phyloP scores from a whole-genome alignment of 495 filamentous ascomycete species.

The Thozetella sp. region DNA sequence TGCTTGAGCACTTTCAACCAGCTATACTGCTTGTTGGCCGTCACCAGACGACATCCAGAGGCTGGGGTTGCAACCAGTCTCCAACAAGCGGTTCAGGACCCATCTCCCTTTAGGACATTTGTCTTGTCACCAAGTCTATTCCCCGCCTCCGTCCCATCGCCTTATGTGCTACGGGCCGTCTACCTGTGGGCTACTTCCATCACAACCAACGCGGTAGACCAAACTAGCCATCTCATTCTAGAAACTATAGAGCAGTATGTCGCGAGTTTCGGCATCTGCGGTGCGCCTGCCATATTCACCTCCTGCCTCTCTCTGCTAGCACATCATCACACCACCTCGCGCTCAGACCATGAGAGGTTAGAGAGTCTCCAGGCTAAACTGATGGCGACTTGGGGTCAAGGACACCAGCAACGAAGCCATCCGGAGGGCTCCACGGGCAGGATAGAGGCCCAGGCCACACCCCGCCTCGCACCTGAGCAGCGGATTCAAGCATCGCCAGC shows the following conservation, averaged over 20 bases:
- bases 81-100: constrained; percentile 3
- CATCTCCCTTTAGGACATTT: constrained; percentile 5
- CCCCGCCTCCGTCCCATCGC: constrained; percentile 5
- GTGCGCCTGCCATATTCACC: constrained; percentile 5
- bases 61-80: neutral
- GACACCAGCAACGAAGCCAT: neutral
- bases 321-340: too few species aligned
- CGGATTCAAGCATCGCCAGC: neutral
- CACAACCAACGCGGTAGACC: neutral
- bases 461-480: neutral
- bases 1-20: constrained; percentile 67
- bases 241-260: constrained; percentile 4
- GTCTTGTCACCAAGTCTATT: constrained; percentile 1
- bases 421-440: neutral
- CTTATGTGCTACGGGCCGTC: constrained; percentile 6
- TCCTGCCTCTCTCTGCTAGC: constrained; percentile 5
- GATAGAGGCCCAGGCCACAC: neutral
- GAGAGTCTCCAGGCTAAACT: constrained; percentile 26
- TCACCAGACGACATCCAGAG: neutral
- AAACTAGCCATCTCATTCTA: neutral
- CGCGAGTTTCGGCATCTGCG: constrained; percentile 8
- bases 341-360: constrained; percentile 6
- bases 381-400: constrained; percentile 1
- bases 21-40: constrained; percentile 27
- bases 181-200: constrained; percentile 1